Base-by-base conservation (phyloP, 495 filamentous ascomycete species). In the Acidomyces sp. region DNA sequence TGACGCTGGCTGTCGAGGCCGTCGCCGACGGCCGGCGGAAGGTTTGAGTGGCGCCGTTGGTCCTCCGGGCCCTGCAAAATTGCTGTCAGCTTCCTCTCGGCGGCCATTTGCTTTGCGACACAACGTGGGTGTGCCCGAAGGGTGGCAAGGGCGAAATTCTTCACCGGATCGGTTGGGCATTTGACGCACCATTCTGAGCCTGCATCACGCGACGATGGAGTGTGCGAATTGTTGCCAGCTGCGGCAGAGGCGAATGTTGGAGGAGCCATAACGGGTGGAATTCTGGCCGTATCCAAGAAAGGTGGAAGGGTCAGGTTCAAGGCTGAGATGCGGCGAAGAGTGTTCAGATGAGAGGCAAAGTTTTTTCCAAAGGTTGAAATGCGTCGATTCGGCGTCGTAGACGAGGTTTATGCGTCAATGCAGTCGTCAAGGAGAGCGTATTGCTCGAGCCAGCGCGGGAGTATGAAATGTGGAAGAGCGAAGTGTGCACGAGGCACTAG, bases 21-120 rank as follows among this genome's bases (percentile, higher is more conserved):
- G 78, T 75, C 45, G 77, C 70, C 45, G 85, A 90, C 18, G 82
- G 67, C 45, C 86, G 79, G 41, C 86, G 83, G 60, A 93, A 85
- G 43, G 85, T 92, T 42, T 86, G 74, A 29, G 83, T 87, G 43
- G 73, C 71, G 59, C 83, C 84, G 57, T 90, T 90, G 38, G 78
- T 69, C 59, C 75, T 73, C 55, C 75, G 76, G 55, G 74, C 62
- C 75, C 77, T 80, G 37, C 22, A 13, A 20, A 1, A 16, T 11
- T 12, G 22, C 23, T 33, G 30, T 34, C 35, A 39, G 20, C 12
- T 34, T 25, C 13, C n/a, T n/a, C n/a, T n/a, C n/a, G n/a, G n/a
- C n/a, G n/a, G n/a, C n/a, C n/a, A n/a, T n/a, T n/a, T 34, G 16
- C 7, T 18, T 15, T 18, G 16, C 13, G 26, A 13, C 7, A 7